Conservation (phyloP, 2,329 filamentous ascomycete genomes). For the Elsinoe necatrix region DNA sequence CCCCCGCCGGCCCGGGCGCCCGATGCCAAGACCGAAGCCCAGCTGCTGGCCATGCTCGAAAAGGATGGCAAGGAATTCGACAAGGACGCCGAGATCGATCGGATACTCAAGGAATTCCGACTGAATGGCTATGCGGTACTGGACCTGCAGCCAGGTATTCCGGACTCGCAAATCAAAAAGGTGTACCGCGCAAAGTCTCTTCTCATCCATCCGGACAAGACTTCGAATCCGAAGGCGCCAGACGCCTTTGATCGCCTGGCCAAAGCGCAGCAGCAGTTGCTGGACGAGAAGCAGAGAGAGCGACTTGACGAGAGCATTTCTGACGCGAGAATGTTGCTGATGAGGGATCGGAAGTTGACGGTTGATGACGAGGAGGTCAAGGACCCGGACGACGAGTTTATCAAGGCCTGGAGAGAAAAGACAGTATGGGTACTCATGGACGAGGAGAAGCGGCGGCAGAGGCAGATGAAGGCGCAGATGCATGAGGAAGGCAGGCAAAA, state of each 20-base stretch:
- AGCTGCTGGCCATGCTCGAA: conserved; percentile 73
- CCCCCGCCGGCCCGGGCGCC: background rate
- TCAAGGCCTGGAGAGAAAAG: conserved; percentile 81
- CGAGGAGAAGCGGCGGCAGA: conserved; percentile 73
- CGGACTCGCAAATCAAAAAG: conserved; percentile 91
- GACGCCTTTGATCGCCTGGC: conserved; percentile 96
- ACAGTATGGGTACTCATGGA: conserved; percentile 83
- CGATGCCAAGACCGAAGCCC: conserved; percentile 44
- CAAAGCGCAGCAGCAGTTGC: conserved; percentile 82
- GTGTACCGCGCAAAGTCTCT: conserved; percentile 96
- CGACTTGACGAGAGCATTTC: conserved; percentile 90
- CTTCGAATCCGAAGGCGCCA: conserved; percentile 77
- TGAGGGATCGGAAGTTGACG: conserved; percentile 89
- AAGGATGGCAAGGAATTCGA: conserved; percentile 82
- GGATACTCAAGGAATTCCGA: conserved; percentile 84
- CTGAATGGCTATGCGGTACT: conserved; percentile 84
- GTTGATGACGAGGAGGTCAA: conserved; percentile 80
- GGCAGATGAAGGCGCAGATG: conserved; percentile 88
- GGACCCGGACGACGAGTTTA: conserved; percentile 63
- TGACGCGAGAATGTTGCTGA: conserved; percentile 88
- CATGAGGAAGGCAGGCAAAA: conserved; percentile 91
- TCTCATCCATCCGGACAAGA: conserved; percentile 97
- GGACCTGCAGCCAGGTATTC: conserved; percentile 87
- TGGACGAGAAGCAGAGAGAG: conserved; percentile 86
- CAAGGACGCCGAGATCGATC: conserved; percentile 95